A percentile compares a stretch with the other conserved stretches of the same genome.
Evolutionary conservation across 345 rosid species (phyloP).

Genomic region (Syzygium aromaticum): DNA sequence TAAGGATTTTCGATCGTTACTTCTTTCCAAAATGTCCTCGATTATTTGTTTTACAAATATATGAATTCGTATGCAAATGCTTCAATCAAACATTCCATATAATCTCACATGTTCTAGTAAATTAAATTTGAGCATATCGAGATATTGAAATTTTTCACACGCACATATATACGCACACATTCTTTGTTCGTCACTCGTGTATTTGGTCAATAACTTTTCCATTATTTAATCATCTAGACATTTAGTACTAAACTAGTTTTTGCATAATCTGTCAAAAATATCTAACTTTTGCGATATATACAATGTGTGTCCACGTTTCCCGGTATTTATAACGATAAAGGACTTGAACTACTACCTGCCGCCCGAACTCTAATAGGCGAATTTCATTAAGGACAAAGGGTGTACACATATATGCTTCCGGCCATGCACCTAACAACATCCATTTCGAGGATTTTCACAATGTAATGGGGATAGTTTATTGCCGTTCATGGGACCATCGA

Average conservation of each 20-base stretch:
- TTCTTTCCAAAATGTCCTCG: neutral
- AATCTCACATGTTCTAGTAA: neutral
- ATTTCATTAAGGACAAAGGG: neutral
- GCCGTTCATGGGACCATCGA: neutral
- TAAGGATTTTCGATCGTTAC: neutral
- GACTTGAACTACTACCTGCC: neutral
- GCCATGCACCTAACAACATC: neutral
- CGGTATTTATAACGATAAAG: neutral
- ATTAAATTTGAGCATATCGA: neutral
- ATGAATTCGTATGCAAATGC: neutral
- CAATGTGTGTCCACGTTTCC: neutral
- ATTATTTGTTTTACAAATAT: neutral
- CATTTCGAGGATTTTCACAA: neutral
- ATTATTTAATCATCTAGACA: neutral
- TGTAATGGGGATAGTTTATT: neutral
- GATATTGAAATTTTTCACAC: neutral
- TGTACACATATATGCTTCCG: neutral
- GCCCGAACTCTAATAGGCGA: neutral
- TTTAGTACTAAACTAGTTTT: neutral
- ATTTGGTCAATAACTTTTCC: neutral
- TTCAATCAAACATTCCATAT: neutral
- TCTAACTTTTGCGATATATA: neutral
- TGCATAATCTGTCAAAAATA: neutral
- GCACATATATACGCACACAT: neutral
- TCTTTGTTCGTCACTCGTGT: neutral